phyloP scores from a whole-genome alignment of 495 filamentous ascomycete genomes.

The Penicilliopsis zonata region DNA sequence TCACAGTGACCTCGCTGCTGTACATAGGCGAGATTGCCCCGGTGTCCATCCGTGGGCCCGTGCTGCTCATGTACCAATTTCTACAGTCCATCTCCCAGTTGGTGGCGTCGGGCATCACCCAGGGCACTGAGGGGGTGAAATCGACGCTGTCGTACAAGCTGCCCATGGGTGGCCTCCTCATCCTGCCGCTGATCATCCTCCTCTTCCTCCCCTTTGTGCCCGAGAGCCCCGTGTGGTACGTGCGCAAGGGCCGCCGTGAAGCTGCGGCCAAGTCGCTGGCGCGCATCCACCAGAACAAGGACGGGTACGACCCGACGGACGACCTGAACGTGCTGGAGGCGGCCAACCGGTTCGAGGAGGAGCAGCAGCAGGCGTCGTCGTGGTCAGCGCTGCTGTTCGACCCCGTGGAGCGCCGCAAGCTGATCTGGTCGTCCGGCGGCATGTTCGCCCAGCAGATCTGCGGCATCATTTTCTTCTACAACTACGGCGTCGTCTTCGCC shows the following conservation, averaged over 20 bases:
- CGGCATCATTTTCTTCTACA: conserved; percentile 19
- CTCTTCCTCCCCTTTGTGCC: conserved; percentile 30
- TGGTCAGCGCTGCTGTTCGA: conserved; percentile 23
- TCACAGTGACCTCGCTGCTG: too few relatives aligned
- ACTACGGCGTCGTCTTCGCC: conserved; percentile 26
- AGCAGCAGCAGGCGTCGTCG: conserved; percentile 29
- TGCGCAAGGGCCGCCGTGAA: conserved; percentile 26
- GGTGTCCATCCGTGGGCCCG: conserved; percentile 26
- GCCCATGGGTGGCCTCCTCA: conserved; percentile 25
- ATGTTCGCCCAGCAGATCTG: conserved; percentile 35
- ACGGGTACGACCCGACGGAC: conserved; percentile 6
- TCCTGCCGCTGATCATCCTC: conserved; percentile 18
- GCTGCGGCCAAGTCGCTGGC: conserved; percentile 22
- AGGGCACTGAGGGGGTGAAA: conserved; percentile 18
- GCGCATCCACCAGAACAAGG: conserved; percentile 16
- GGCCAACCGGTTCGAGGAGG: conserved; percentile 25
- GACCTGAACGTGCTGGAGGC: conserved; percentile 22
- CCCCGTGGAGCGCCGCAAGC: conserved; percentile 32
- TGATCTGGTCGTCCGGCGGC: conserved; percentile 32
- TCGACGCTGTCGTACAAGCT: conserved; percentile 23
- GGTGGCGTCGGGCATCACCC: conserved; percentile 25
- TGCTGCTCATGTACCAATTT: conserved; percentile 25
- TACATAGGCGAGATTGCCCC: conserved; percentile 27
- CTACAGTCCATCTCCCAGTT: conserved; percentile 26
- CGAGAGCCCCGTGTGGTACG: conserved; percentile 39